Evolutionary conservation across 192 early-diverging fungal species (phyloP).

Genomic region (Kappamyces sp.): DNA sequence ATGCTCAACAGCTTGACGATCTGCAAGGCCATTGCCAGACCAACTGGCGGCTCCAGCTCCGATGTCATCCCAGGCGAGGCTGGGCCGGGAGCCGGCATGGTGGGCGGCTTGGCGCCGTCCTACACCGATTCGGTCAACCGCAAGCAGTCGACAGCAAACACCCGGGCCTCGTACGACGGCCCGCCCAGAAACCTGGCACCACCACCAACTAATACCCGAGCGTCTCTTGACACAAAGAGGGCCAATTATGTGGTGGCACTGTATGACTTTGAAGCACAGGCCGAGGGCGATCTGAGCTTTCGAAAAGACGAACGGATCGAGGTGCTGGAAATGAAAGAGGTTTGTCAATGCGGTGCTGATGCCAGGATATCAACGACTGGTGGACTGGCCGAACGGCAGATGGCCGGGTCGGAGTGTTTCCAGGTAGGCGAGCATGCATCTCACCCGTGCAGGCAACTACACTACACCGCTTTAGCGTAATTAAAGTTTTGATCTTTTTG

Average conservation of each 20-base stretch:
- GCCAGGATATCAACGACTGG: slow-evolving; percentile 70
- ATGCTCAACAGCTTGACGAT: slow-evolving; percentile 16
- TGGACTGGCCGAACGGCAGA: slow-evolving; percentile 30
- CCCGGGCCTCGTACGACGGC: slow-evolving; percentile 6
- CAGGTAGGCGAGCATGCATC: slow-evolving; percentile 14
- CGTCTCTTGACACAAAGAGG: slow-evolving; percentile 3
- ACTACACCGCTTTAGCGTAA: no score
- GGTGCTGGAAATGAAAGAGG: slow-evolving; percentile 61
- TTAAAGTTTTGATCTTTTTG: no score
- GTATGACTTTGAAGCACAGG: slow-evolving; percentile 79
- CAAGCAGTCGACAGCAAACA: background rate
- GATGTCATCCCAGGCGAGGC: background rate
- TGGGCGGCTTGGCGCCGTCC: background rate
- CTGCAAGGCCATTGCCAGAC: slow-evolving; percentile 12
- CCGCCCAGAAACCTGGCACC: slow-evolving; percentile 4
- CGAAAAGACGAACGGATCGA: slow-evolving; percentile 80
- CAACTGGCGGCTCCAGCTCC: slow-evolving; percentile 2
- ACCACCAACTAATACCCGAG: slow-evolving; percentile 13
- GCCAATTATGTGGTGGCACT: slow-evolving; percentile 57
- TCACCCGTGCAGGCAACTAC: no score
- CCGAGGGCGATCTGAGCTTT: slow-evolving; percentile 78
- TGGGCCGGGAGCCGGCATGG: background rate
- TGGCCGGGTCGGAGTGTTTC: slow-evolving; percentile 5
- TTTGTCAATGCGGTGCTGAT: no score
- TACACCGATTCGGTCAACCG: background rate